phyloP scores from a whole-genome alignment of 139 green algal species.

The Ettlia oleoabundans region DNA sequence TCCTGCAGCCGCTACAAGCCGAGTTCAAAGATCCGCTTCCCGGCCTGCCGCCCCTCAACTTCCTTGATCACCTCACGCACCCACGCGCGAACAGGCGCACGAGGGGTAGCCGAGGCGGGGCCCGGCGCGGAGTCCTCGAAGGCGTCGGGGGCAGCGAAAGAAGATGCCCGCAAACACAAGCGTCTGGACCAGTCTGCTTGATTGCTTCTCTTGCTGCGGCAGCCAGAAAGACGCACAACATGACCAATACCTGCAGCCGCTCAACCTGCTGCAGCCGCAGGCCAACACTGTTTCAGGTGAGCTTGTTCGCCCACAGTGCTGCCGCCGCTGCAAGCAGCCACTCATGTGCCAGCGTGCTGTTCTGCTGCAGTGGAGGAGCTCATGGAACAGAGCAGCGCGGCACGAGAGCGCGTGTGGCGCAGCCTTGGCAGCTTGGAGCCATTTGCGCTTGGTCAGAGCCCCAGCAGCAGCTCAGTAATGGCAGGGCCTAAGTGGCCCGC shows the following conservation, averaged over 20 bases:
- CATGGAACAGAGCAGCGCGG: constrained; percentile 44
- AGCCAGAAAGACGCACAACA: constrained; percentile 19
- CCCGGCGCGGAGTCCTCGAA: background rate
- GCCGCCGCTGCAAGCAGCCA: background rate
- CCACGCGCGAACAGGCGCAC: too few species aligned
- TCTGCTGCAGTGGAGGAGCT: constrained; percentile 54
- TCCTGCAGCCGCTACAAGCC: too few species aligned
- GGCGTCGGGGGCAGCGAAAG: background rate
- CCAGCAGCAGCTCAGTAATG: constrained; percentile 19
- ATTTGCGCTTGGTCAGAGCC: constrained; percentile 47
- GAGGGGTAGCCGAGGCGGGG: background rate
- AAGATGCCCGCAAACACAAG: background rate
- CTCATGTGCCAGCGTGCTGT: background rate
- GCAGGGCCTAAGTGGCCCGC: constrained; percentile 57
- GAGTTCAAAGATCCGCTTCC: too few species aligned
- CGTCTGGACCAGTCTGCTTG: constrained; percentile 2
- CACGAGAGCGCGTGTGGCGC: constrained; percentile 44
- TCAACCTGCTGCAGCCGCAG: constrained; percentile 57
- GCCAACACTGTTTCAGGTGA: constrained; percentile 5
- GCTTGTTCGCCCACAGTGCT: background rate
- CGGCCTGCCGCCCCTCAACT: too few species aligned
- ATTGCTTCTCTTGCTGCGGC: constrained; percentile 40
- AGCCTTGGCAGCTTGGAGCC: constrained; percentile 57
- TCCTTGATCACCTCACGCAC: too few species aligned
- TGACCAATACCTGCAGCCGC: constrained; percentile 56